phyloP scores from a whole-genome alignment of 1,284 basidiomycete genomes.

The Ustilago esculenta region DNA sequence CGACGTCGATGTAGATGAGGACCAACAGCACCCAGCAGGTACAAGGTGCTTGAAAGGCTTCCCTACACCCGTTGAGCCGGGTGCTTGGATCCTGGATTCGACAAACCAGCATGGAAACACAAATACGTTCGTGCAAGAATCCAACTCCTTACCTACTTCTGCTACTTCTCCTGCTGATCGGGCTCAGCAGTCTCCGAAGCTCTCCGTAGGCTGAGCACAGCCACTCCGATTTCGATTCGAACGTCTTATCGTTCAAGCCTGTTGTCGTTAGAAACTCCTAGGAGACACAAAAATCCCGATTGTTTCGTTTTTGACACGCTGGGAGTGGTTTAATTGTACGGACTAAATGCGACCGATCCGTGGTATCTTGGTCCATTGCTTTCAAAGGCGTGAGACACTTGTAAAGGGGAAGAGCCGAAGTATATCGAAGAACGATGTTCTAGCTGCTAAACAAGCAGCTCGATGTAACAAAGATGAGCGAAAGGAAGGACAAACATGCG shows the following conservation, averaged over 20 bases:
- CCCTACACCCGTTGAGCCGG: slow-evolving; percentile 48
- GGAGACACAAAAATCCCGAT: too few species aligned
- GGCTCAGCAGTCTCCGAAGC: slow-evolving; percentile 4
- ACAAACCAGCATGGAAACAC: slow-evolving; percentile 40
- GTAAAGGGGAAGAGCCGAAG: background rate
- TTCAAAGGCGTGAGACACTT: too few species aligned
- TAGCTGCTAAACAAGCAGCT: background rate
- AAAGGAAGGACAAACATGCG: slow-evolving; percentile 1
- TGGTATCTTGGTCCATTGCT: background rate
- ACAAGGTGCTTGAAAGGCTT: slow-evolving; percentile 42
- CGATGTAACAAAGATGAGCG: slow-evolving; percentile 17
- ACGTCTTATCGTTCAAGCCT: too few species aligned
- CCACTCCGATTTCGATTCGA: too few species aligned
- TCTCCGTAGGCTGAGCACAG: too few species aligned
- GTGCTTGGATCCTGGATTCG: slow-evolving; percentile 41
- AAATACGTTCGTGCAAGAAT: slow-evolving; percentile 30
- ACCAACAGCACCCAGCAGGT: background rate
- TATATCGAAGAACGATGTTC: background rate
- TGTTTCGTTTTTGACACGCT: background rate
- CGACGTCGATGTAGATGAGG: background rate
- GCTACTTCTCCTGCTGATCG: background rate
- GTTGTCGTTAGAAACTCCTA: too few species aligned
- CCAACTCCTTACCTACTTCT: background rate
- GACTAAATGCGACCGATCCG: background rate
- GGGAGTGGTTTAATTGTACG: slow-evolving; percentile 5